phyloP scores from a whole-genome alignment of 306 rosid genomes.

The Cucumis cinereus region DNA sequence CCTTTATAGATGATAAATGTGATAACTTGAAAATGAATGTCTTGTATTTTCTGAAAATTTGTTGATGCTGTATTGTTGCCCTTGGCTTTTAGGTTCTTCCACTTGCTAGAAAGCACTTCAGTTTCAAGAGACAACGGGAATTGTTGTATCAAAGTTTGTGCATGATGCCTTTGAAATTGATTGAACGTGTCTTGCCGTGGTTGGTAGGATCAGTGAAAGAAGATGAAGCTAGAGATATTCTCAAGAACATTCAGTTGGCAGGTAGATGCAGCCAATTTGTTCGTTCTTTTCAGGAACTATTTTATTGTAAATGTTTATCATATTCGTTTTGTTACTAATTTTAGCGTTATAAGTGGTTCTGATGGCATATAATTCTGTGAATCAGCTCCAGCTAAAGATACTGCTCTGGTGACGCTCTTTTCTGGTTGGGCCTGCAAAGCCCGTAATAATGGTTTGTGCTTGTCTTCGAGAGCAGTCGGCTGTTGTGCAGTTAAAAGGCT shows the following conservation, averaged over 20 bases:
- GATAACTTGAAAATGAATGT: not conserved
- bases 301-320: not conserved
- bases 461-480: conserved; percentile 61
- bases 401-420: conserved; percentile 85
- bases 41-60: conserved; percentile 3
- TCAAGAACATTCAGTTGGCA: conserved; percentile 84
- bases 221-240: conserved; percentile 59
- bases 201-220: conserved; percentile 64
- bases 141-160: conserved; percentile 84
- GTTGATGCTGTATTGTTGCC: conserved; percentile 9
- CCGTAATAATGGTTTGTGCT: conserved; percentile 71
- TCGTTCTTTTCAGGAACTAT: conserved; percentile 3
- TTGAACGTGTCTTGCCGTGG: conserved; percentile 94
- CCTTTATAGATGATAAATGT: not conserved
- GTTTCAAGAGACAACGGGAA: conserved; percentile 76
- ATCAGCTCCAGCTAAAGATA: conserved; percentile 85
- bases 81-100: conserved; percentile 81
- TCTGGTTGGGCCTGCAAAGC: conserved; percentile 99
- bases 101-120: conserved; percentile 86
- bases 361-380: conserved; percentile 14
- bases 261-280: conserved; percentile 29
- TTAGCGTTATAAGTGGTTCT: not conserved
- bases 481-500: conserved; percentile 70
- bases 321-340: not conserved
- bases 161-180: conserved; percentile 92